A percentile compares a stretch with the other conserved stretches of the same genome.
phyloP scores from a whole-genome alignment of 2,329 filamentous ascomycete species.

The Pezicula carpinea region DNA sequence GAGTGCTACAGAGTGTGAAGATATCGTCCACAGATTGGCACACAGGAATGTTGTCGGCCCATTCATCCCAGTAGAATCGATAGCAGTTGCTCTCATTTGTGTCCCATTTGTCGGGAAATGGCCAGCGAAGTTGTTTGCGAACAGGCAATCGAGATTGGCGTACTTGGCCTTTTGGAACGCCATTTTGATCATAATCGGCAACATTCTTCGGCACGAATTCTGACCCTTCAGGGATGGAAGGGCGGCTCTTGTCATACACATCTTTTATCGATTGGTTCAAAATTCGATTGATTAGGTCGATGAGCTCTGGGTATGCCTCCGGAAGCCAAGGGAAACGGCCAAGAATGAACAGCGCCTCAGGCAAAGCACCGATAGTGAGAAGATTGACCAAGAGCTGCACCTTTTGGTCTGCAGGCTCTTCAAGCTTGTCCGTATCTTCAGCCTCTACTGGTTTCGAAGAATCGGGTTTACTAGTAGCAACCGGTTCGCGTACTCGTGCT shows the following conservation, averaged over 20 bases:
- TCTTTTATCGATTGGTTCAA: conserved; percentile 77
- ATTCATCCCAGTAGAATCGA: conserved; percentile 96
- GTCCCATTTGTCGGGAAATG: conserved; percentile 73
- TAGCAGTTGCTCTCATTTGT: conserved; percentile 73
- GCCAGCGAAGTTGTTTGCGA: conserved; percentile 76
- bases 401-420: conserved; percentile 84
- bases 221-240: conserved; percentile 35
- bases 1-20: conserved; percentile 77
- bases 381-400: conserved; percentile 78
- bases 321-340: conserved; percentile 91
- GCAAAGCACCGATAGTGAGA: conserved; percentile 84
- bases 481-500: conserved; percentile 41
- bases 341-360: conserved; percentile 87
- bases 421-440: conserved; percentile 47
- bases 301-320: conserved; percentile 76
- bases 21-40: conserved; percentile 90
- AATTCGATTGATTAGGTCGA: conserved; percentile 79
- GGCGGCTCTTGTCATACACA: conserved; percentile 49
- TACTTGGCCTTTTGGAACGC: conserved; percentile 64
- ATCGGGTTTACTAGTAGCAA: conserved; percentile 44
- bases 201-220: conserved; percentile 42
- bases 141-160: conserved; percentile 53
- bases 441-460: conserved; percentile 40
- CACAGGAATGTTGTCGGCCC: conserved; percentile 87
- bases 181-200: conserved; percentile 57